Evolutionary conservation across 2,329 filamentous ascomycete species (phyloP).

Genomic region (Aureobasidium sp.): DNA sequence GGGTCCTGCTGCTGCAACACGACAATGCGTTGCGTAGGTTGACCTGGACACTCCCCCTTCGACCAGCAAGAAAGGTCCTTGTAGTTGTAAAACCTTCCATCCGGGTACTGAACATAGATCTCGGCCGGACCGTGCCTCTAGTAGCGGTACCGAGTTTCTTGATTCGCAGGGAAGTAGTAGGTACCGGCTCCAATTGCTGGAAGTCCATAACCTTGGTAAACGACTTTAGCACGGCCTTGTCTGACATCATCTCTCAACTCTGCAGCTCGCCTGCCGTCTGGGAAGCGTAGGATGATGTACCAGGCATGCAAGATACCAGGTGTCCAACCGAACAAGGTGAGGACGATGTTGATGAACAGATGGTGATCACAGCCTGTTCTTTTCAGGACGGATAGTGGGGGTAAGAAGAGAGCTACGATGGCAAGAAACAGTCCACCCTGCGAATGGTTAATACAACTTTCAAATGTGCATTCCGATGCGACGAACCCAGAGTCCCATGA

Average conservation of each 20-base stretch:
- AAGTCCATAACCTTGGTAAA: background rate
- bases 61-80: background rate
- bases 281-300: constrained; percentile 12
- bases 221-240: background rate
- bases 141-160: background rate
- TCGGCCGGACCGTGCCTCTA: background rate
- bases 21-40: background rate
- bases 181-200: background rate
- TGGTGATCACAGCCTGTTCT: constrained; percentile 78
- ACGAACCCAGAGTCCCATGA: constrained; percentile 1
- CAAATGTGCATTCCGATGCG: no score
- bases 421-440: constrained; percentile 14
- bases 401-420: constrained; percentile 75
- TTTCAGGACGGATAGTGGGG: constrained; percentile 81
- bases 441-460: background rate
- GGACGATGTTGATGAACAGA: constrained; percentile 80
- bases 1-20: background rate
- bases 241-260: background rate
- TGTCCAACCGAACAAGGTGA: constrained; percentile 50
- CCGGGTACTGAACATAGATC: background rate
- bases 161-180: background rate
- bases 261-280: background rate
- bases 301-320: constrained; percentile 11
- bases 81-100: background rate
- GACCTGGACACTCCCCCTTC: background rate